Conservation (phyloP, 306 rosid species). For the Castanea crenata region DNA sequence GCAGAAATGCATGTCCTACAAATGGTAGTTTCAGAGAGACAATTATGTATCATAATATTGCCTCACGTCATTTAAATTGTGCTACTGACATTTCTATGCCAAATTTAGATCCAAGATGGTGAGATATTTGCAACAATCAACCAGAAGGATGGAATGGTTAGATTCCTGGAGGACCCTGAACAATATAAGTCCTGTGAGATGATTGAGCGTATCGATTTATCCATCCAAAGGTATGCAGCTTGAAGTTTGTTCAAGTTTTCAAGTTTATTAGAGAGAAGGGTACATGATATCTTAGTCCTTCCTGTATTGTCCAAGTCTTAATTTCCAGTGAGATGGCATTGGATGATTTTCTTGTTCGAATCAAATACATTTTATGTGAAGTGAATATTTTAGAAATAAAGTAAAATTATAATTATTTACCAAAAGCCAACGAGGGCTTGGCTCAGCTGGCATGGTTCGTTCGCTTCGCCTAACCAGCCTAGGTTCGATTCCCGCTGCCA, state of each 20-base stretch:
- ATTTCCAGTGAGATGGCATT: neutral
- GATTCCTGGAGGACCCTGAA: slow-evolving; percentile 90
- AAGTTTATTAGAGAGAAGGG: neutral
- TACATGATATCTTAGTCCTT: neutral
- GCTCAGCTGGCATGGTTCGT: too few species aligned
- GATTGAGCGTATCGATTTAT: slow-evolving; percentile 72
- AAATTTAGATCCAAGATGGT: slow-evolving; percentile 72
- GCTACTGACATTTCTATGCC: slow-evolving; percentile 7
- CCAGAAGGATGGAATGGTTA: slow-evolving; percentile 91
- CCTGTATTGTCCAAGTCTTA: neutral
- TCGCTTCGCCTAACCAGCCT: too few species aligned
- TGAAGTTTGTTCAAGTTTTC: neutral
- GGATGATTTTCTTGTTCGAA: neutral
- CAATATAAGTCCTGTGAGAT: slow-evolving; percentile 74
- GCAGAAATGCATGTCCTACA: slow-evolving; percentile 93
- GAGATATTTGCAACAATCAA: slow-evolving; percentile 79
- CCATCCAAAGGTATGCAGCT: slow-evolving; percentile 61
- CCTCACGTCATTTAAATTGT: neutral
- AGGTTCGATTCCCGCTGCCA: too few species aligned
- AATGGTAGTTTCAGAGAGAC: slow-evolving; percentile 51
- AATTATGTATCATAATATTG: neutral
- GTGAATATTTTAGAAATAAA: neutral
- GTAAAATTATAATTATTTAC: too few species aligned
- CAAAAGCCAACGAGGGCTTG: too few species aligned
- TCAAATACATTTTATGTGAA: neutral